Evolutionary conservation across 805 yeast species (phyloP), one percentile per base, ranked within the genome.

Genomic region (Diddensiella santjacobensis): DNA sequence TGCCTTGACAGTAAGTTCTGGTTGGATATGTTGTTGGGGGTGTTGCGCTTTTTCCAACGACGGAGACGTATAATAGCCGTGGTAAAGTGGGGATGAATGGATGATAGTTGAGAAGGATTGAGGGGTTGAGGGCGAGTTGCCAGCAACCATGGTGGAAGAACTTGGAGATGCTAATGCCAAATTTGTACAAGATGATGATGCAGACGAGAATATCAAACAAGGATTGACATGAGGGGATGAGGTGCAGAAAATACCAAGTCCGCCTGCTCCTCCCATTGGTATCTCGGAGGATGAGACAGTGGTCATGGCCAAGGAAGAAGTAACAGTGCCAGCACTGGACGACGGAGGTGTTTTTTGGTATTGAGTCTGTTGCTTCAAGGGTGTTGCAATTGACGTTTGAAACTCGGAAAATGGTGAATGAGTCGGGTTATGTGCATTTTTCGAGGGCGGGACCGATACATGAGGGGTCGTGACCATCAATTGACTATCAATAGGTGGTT

Each of bases 11-110:
- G 24, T 22, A 19, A 43, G 30, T 20, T 43, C 30, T n/a, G 31
- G 29, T 11, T 23, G 23, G 18, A 18, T 37, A 26, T 26, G 31
- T 26, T 4, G 11, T 29, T n/a, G 23, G 13, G 45, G 38, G 35
- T 10, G 35, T n/a, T 11, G 24, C 29, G 50, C 51, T 26, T 8
- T 26, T 26, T 26, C 31, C 31, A 26, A 13, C 13, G 31, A 26
- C 15, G 57, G 57, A 19, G 55, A 47, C n/a, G 54, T 47, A 13
- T 31, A 44, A 42, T 46, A 54, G 41, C 57, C 57, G 19, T 44
- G 50, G 41, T 54, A 53, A 20, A 54, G 54, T 3, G 58, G 58
- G 22, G 59, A 55, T 13, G 58, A 55, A 23, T 45, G 48, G 38
- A 55, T 48, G 44, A 55, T 49, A 31, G 49, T 35, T 18, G 56